Conservation (phyloP, 352 stramenopile species). For the Phytophthora fragariaefolia region DNA sequence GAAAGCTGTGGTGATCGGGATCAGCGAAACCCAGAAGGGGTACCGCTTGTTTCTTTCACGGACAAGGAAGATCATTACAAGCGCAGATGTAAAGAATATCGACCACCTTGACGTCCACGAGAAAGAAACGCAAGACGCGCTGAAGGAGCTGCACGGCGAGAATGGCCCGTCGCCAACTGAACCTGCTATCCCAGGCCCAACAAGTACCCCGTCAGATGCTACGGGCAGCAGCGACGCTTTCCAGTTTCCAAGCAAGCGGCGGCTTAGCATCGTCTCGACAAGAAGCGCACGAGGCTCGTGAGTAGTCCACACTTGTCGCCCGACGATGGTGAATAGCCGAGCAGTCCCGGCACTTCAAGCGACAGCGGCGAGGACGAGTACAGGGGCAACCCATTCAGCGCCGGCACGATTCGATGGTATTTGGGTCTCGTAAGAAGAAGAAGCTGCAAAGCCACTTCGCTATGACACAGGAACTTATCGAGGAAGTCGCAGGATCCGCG, state of each 20-base stretch:
- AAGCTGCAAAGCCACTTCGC: neutral
- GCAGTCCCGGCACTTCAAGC: neutral
- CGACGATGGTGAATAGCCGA: neutral
- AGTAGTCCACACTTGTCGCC: neutral
- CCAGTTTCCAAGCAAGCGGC: neutral
- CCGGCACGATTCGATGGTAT: slow-evolving; percentile 2
- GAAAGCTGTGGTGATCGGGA: too few species aligned
- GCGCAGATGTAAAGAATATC: too few species aligned
- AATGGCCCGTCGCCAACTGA: neutral
- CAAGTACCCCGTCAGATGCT: neutral
- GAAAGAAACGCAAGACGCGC: too few species aligned
- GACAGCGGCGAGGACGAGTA: slow-evolving; percentile 11
- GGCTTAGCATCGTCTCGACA: neutral
- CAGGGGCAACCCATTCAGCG: slow-evolving; percentile 2
- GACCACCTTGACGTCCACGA: too few species aligned
- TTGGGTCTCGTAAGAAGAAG: slow-evolving; percentile 8
- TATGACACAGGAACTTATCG: slow-evolving; percentile 1
- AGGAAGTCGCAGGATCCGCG: slow-evolving; percentile 8
- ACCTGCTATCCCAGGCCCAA: neutral
- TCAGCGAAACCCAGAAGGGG: too few species aligned
- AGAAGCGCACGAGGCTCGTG: neutral
- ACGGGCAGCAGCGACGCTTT: neutral
- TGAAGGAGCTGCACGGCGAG: too few species aligned
- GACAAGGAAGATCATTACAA: too few species aligned
- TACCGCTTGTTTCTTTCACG: too few species aligned